Conservation (phyloP, 2,329 filamentous ascomycete genomes). For the Aspergillaceae sp. region DNA sequence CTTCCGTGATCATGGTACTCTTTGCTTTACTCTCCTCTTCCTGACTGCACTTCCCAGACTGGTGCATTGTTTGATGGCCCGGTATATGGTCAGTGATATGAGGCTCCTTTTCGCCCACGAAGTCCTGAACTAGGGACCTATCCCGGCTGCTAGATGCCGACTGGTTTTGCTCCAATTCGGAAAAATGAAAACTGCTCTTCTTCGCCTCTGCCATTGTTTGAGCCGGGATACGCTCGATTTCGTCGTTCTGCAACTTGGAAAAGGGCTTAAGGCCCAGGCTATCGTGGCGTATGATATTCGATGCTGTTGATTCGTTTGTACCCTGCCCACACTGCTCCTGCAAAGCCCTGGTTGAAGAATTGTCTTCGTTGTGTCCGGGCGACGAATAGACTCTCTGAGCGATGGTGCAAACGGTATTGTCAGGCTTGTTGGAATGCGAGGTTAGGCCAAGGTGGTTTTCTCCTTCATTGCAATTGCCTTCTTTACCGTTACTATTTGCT, state of each 20-base stretch:
- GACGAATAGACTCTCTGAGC: too few relatives aligned
- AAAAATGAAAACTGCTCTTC: background rate
- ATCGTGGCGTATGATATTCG: background rate
- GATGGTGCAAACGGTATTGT: background rate
- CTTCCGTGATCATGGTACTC: background rate
- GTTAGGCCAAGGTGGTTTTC: too few relatives aligned
- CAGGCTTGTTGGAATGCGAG: background rate
- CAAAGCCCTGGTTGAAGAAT: too few relatives aligned
- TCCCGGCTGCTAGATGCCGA: background rate
- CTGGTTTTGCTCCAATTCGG: background rate
- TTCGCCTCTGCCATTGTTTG: background rate
- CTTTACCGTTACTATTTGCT: conserved; percentile 1
- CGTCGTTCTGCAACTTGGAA: background rate
- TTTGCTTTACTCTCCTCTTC: background rate
- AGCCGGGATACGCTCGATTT: background rate
- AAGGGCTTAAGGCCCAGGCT: background rate
- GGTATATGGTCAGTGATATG: background rate
- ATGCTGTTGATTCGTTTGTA: background rate
- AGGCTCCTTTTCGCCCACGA: background rate
- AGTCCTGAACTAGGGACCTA: background rate
- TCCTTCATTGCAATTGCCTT: too few relatives aligned
- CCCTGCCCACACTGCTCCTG: background rate
- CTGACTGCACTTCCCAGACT: background rate
- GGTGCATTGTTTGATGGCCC: background rate
- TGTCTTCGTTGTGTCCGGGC: too few relatives aligned